Evolutionary conservation across 768 basidiomycete species (phyloP), one percentile per base, ranked within the genome.

Genomic region (Saitozyma sp.): DNA sequence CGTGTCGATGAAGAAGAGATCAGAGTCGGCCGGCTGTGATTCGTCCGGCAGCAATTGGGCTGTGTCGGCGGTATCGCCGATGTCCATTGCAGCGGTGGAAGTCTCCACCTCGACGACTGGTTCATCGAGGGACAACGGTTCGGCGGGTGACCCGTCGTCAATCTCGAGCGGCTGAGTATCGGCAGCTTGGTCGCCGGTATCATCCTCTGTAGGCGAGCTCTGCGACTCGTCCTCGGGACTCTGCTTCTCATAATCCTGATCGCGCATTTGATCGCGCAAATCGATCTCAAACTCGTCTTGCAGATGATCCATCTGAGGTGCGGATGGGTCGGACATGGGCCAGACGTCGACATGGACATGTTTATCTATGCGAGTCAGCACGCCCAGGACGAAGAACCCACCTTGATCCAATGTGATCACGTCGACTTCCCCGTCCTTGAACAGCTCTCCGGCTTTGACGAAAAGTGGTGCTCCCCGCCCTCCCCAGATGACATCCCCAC

Each of bases 361-460:
- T 43, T 65, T 39, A 19, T 71, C 70, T 69, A 42, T 4, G 6
- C 7, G n/a, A 13, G 50, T 40, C 29, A 42, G 61, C 60, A 61
- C 6, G 8, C 8, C 8, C 10, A 11, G 50, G 16, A 29, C 43
- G 11, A n/a, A 38, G 7, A 9, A 62, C 71, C 56, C 59, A 73
- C 74, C 64, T 43, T 66, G 16, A 37, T 62, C 64, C n/a, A 61
- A 50, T 4, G 65, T 67, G 43, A 70, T 54, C n/a, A 71, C 56
- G 49, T 73, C 74, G 53, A 69, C 74, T 60, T 75, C 73, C 2
- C 75, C 76, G 39, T 76, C 72, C 58, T 73, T 73, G 66, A 78
- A 76, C 50, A 79, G 56, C 59, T 76, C 75, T 45, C 78, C 76
- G 49, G 75, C 78, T 61, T 75, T 79, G 38, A 77, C 72, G 54